phyloP scores from a whole-genome alignment of 805 yeast species.

The Cyberlindnera veronae region DNA sequence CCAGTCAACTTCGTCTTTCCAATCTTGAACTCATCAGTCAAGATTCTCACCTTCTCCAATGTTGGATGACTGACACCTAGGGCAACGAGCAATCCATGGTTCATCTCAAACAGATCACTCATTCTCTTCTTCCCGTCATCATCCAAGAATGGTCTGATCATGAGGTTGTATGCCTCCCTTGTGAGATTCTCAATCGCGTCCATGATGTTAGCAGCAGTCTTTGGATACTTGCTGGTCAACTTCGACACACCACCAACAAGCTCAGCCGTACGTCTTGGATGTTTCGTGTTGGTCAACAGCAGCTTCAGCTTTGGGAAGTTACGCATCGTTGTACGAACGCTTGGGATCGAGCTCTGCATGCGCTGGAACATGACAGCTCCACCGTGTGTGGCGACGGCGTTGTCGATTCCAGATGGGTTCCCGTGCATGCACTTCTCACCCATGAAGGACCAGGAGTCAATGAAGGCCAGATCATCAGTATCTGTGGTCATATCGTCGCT shows the following conservation, averaged over 20 bases:
- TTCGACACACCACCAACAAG: conserved; percentile 74
- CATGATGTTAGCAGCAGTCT: conserved; percentile 53
- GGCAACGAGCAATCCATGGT: conserved; percentile 83
- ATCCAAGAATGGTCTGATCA: conserved; percentile 51
- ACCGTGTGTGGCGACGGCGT: conserved; percentile 92
- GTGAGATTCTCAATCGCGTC: conserved; percentile 77
- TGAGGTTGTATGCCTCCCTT: conserved; percentile 63
- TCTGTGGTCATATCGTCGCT: conserved; percentile 35
- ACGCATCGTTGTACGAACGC: conserved; percentile 63
- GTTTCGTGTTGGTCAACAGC: conserved; percentile 76
- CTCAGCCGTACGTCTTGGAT: conserved; percentile 84
- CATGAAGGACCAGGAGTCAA: conserved; percentile 84
- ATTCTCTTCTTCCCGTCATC: conserved; percentile 39
- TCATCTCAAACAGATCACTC: conserved; percentile 65
- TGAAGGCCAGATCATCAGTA: conserved; percentile 47
- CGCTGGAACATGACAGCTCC: conserved; percentile 93
- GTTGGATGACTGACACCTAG: conserved; percentile 92
- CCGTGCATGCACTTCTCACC: conserved; percentile 97
- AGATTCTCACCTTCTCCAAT: conserved; percentile 68
- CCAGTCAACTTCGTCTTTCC: conserved; percentile 96
- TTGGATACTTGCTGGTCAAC: conserved; percentile 50
- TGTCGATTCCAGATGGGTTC: conserved; percentile 94
- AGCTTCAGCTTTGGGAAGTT: conserved; percentile 72
- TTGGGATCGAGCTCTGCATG: conserved; percentile 46
- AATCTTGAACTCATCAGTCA: conserved; percentile 58